A percentile compares a stretch with the other conserved stretches of the same genome.
Conservation (phyloP, 2,329 filamentous ascomycete genomes). For the Penicillium sp. region DNA sequence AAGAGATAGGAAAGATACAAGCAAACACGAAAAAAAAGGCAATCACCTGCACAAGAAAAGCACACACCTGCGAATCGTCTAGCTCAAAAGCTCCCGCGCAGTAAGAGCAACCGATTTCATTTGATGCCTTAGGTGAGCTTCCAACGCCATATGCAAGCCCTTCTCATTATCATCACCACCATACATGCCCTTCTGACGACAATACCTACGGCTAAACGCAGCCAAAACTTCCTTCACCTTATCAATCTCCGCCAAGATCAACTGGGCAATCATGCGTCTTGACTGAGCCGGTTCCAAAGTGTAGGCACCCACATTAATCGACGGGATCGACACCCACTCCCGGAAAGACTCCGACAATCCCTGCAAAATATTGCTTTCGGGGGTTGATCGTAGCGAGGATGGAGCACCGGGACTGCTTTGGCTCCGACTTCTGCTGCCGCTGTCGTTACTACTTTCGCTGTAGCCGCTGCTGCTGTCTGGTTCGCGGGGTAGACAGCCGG, state of each 20-base stretch:
- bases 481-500: constrained; percentile 6
- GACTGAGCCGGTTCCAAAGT: constrained; percentile 10
- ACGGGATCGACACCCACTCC: constrained; percentile 13
- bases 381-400: neutral
- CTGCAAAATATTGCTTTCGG: constrained; percentile 1
- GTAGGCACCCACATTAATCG: constrained; percentile 12
- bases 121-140: constrained; percentile 10
- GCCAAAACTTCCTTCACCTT: neutral
- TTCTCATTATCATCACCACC: constrained; percentile 11
- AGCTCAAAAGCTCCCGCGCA: neutral
- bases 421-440: neutral
- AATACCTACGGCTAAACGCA: constrained; percentile 12
- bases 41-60: neutral
- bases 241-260: neutral
- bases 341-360: constrained; percentile 10
- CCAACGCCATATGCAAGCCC: constrained; percentile 12
- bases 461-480: constrained; percentile 8
- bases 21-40: neutral
- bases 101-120: constrained; percentile 13
- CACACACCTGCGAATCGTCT: neutral
- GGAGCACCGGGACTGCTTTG: neutral
- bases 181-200: constrained; percentile 8
- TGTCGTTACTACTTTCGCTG: neutral
- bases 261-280: constrained; percentile 2
- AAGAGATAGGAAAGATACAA: neutral